phyloP scores from a whole-genome alignment of 257 asterid genomes.

The Mentha longifolia region DNA sequence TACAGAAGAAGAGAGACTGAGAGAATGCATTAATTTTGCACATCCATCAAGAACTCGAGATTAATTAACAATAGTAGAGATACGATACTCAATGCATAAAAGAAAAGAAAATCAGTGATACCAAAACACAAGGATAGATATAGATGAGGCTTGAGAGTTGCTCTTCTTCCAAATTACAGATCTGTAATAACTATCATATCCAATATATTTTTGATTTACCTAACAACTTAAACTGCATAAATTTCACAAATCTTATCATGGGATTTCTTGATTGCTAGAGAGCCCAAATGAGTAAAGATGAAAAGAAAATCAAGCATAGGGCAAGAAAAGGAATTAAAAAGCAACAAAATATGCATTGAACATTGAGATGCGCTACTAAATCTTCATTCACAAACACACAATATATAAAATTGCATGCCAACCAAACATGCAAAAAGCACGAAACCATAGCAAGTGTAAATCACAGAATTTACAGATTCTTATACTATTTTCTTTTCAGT shows the following conservation, averaged over 20 bases:
- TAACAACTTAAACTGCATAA: too few relatives aligned
- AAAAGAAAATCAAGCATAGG: background rate
- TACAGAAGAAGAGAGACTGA: background rate
- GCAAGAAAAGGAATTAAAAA: background rate
- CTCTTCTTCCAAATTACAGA: too few relatives aligned
- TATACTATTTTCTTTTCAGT: background rate
- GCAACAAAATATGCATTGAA: background rate
- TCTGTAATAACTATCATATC: background rate
- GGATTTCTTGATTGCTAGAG: background rate
- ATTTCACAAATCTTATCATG: background rate
- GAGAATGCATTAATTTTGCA: background rate
- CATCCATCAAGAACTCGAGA: background rate
- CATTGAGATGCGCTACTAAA: background rate
- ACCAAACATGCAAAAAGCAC: too few relatives aligned
- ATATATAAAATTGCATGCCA: background rate
- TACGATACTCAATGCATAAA: too few relatives aligned
- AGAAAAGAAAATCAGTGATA: too few relatives aligned
- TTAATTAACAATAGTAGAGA: too few relatives aligned
- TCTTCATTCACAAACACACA: background rate
- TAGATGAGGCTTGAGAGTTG: too few relatives aligned
- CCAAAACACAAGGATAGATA: too few relatives aligned
- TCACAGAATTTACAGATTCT: background rate
- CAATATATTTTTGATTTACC: constrained; percentile 1
- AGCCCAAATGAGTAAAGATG: constrained; percentile 1
- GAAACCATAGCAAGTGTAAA: too few relatives aligned